Evolutionary conservation across 2,329 filamentous ascomycete genomes (phyloP), one percentile per base, ranked within the genome.

Genomic region (Arthroderma sp.): DNA sequence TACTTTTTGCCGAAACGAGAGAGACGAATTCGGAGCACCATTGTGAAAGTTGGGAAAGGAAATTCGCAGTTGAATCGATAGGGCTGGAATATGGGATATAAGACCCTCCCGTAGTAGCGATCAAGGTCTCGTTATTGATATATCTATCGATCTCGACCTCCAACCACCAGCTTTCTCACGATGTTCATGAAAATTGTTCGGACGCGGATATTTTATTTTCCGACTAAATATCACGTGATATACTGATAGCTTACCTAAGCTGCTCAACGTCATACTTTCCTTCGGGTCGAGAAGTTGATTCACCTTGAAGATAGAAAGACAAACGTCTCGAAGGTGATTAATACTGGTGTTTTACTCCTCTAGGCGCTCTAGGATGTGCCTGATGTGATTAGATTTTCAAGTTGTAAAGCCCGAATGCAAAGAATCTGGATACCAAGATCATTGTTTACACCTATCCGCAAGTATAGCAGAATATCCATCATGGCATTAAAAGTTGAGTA

Each of bases 1-100:
- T 95, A 91, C 63, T 81, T 83, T 72, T 86, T 88, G 70, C 91
- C 90, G 72, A 97, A 95, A 72, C 93, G 91, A 66, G 93, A 88
- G 65, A 98, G 84, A 59, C 93, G 86, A 72, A 98, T 93, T 72
- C 87, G 87, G 67, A 98, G 80, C 61, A 97, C 91, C 93, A 98
- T 95, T 55, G 66, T 80, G 66, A 61, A 58, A 55, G 5, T 15
- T 13, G 33, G 47, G 25, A 51, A 4, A 19, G 47, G 7, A 3
- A 19, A n/a, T 9, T 31, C 47, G 7, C 15, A 2, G 47, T 9
- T 33, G 17, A 19, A 51, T 35, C 47, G 23, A 47, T 47, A 25
- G 21, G 11, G 5, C 21, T 23, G 13, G 5, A 11, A 11, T 11
- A 25, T 4, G 19, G 21, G 21, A 47, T 47, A 47, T 47, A 47